Percentiles rank a stretch among this genome's conserved stretches.
phyloP scores from a whole-genome alignment of 805 yeast genomes.

The Wickerhamiella kazuoi region DNA sequence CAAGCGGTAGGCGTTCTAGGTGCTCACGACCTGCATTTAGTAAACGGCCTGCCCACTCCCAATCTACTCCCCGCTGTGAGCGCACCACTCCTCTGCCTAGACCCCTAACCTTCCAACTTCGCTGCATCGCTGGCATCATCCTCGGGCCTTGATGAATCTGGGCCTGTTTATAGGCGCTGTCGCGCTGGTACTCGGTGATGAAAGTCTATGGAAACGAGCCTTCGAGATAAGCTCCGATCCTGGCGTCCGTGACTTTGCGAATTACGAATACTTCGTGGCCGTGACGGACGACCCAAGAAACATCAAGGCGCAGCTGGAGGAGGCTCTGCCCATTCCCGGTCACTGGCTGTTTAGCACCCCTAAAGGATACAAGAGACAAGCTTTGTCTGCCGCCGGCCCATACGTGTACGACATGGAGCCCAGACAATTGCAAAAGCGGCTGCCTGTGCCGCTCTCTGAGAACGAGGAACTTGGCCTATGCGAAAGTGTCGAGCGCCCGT shows the following conservation, averaged over 20 bases:
- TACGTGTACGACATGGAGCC: constrained; percentile 3
- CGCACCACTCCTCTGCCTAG: no score
- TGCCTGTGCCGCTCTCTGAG: constrained; percentile 9
- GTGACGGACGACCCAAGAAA: constrained; percentile 8
- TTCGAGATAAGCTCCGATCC: constrained; percentile 11
- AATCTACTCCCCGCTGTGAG: no score
- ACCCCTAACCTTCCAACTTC: no score
- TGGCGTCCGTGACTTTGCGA: constrained; percentile 7
- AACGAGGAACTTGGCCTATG: no score
- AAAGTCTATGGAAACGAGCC: constrained; percentile 10
- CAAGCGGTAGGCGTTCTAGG: no score
- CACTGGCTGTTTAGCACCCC: constrained; percentile 14
- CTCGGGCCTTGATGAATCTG: neutral
- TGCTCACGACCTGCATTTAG: no score
- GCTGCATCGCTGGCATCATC: neutral
- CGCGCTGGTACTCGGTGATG: neutral
- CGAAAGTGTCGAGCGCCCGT: no score
- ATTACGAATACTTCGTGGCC: constrained; percentile 12
- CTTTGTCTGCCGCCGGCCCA: neutral
- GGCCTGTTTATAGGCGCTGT: constrained; percentile 1
- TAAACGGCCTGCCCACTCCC: no score
- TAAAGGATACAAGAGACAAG: neutral
- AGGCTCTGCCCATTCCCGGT: constrained; percentile 15
- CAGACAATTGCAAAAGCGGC: constrained; percentile 5
- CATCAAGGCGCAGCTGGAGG: constrained; percentile 8